Conservation (phyloP, 306 rosid species). For the Cucurbita moschata region DNA sequence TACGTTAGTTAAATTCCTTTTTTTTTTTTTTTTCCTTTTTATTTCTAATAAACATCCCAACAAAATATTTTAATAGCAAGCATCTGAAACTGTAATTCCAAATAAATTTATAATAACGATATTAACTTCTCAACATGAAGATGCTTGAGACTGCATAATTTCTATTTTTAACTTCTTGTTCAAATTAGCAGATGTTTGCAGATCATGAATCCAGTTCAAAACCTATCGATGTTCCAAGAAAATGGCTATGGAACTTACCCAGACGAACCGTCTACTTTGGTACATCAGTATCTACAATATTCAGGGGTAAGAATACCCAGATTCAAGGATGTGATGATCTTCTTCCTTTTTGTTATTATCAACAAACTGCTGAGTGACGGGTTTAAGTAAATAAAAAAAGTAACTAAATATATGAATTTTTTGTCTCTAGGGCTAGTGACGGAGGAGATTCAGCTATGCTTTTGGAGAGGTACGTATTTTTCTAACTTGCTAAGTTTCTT, state of each 20-base stretch:
- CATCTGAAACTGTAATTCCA: no score
- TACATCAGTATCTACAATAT: constrained; percentile 68
- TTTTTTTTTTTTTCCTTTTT: background rate
- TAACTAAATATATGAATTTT: background rate
- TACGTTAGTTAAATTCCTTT: background rate
- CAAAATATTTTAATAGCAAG: no score
- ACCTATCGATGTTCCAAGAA: constrained; percentile 67
- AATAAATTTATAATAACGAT: no score
- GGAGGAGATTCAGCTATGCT: constrained; percentile 74
- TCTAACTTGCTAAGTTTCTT: background rate
- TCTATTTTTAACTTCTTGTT: background rate
- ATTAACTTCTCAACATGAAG: background rate
- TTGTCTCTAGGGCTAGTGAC: constrained; percentile 50
- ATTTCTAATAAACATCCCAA: no score
- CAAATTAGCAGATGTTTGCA: constrained; percentile 57
- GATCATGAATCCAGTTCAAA: constrained; percentile 57
- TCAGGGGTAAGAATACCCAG: constrained; percentile 3
- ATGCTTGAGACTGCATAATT: background rate
- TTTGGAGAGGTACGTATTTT: constrained; percentile 79
- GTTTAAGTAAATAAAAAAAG: background rate
- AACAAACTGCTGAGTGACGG: background rate
- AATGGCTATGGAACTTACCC: constrained; percentile 79
- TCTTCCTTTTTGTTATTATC: no score
- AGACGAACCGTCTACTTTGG: constrained; percentile 82
- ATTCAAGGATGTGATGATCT: background rate